Evolutionary conservation across 1,284 basidiomycete species (phyloP), one percentile per base, ranked within the genome.

Genomic region (Coniferiporia sulphurascens): DNA sequence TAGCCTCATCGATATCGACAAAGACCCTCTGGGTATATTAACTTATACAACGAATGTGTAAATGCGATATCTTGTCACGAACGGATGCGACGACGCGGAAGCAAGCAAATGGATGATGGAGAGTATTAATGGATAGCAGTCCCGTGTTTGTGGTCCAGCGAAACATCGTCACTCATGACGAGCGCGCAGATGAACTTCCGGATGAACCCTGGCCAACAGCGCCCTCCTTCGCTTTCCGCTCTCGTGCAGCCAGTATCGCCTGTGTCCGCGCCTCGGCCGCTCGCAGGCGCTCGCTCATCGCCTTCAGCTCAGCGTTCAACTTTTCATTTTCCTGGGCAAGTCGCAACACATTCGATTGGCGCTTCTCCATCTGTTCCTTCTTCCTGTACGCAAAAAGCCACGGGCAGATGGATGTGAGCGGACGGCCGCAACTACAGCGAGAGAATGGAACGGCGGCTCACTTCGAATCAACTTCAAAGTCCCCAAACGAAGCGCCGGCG

Each of bases 321-420:
- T 85, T 87, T 69, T 88, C 86, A 71, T 90, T 87, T 76, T 91
- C 88, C 72, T 87, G 78, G 15, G 85, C 78, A 35, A 91, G 76
- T 68, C 85, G 87, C 68, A 88, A 69, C 60, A 91, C 86, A 69
- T 87, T 90, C 67, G 85, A 87, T 41, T 83, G 84, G 63, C 88
- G 82, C 72, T 89, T 91, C 69, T 87, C 77, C 54, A 91, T 77
- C 70, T 83, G 83, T 63, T 81, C 80, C 17, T 53, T 56, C 38
- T 58, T 59, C 54, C 63, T 64, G 51, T 35, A 58, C n/a, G 36
- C 36, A 32, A 13, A 22, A 52, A 41, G 38, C 32, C 27, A 48
- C 27, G 21, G 41, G 48, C 13, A 38, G 19, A 56, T 34, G 53
- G 10, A 21, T 19, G 54, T 58, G 12, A 36, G 44, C 10, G 32